These are phyloP conservation scores for Yarrowia sp. DNA, from an alignment of 805 yeast species.

Conservation along the genomic window DNA sequence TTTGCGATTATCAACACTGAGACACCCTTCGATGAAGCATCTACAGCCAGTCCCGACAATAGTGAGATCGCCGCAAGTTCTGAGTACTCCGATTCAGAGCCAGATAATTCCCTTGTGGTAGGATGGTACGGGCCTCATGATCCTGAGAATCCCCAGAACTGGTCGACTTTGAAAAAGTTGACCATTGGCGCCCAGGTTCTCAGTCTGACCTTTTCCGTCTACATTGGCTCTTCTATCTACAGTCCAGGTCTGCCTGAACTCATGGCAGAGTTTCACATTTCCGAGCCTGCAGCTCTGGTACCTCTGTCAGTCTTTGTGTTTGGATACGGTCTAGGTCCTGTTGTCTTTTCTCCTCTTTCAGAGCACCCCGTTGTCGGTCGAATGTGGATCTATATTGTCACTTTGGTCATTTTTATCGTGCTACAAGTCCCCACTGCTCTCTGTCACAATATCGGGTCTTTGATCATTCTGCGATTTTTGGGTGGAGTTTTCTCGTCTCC, in stretches of 20 bases:
- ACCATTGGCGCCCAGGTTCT: conserved; percentile 53
- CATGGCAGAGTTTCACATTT: conserved; percentile 54
- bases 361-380: conserved; percentile 63
- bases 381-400: conserved; percentile 56
- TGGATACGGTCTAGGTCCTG: conserved; percentile 65
- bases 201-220: conserved; percentile 57
- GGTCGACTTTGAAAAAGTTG: conserved; percentile 55
- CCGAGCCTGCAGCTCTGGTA: conserved; percentile 55
- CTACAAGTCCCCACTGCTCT: conserved; percentile 64
- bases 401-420: conserved; percentile 56
- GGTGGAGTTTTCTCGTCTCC: conserved; percentile 82
- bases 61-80: too few species aligned
- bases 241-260: conserved; percentile 58
- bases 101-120: conserved; percentile 10
- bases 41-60: too few species aligned
- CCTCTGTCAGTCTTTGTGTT: conserved; percentile 60
- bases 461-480: conserved; percentile 64
- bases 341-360: conserved; percentile 61
- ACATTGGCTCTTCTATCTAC: conserved; percentile 62
- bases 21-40: too few species aligned
- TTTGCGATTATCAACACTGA: too few species aligned
- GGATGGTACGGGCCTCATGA: conserved; percentile 50
- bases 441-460: conserved; percentile 57
- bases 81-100: too few species aligned
- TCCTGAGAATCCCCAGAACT: conserved; percentile 62